A percentile compares a stretch with the other conserved stretches of the same genome.
Conservation (phyloP, 2,329 filamentous ascomycete species). For the Onygenales sp. region DNA sequence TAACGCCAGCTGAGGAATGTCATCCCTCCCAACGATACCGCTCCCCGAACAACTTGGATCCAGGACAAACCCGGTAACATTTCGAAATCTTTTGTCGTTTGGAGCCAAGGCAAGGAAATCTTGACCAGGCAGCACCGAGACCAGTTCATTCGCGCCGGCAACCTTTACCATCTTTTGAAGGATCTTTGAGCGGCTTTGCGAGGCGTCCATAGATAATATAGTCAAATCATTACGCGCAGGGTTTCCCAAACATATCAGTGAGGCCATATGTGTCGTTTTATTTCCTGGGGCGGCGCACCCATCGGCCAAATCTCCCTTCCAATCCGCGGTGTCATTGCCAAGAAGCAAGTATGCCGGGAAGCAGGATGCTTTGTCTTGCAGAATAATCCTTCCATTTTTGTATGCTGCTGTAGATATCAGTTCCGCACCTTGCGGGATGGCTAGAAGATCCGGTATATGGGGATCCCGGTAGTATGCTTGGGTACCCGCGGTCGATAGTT, state of each 20-base stretch:
- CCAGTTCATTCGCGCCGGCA: constrained; percentile 59
- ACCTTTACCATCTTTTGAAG: constrained; percentile 75
- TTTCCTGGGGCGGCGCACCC: constrained; percentile 92
- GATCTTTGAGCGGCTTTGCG: constrained; percentile 53
- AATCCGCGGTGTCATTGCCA: constrained; percentile 38
- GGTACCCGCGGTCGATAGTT: constrained; percentile 40
- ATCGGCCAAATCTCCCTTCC: constrained; percentile 67
- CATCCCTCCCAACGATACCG: constrained; percentile 84
- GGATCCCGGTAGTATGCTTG: constrained; percentile 62
- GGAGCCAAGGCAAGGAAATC: constrained; percentile 78
- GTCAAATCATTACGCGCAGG: constrained; percentile 15
- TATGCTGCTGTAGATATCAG: constrained; percentile 68
- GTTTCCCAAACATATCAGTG: constrained; percentile 45
- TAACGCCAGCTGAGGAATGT: constrained; percentile 59
- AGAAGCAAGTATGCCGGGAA: constrained; percentile 87
- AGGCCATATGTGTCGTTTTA: constrained; percentile 89
- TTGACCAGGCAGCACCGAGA: constrained; percentile 60
- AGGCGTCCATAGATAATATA: constrained; percentile 43
- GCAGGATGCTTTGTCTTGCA: constrained; percentile 95
- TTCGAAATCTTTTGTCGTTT: constrained; percentile 46
- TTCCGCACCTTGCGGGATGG: constrained; percentile 62
- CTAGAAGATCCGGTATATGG: constrained; percentile 75
- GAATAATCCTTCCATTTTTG: constrained; percentile 64
- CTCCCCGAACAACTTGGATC: constrained; percentile 95
- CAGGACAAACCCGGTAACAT: constrained; percentile 74